phyloP scores from a whole-genome alignment of 345 rosid genomes.

The Eucalyptus guilfoylei region DNA sequence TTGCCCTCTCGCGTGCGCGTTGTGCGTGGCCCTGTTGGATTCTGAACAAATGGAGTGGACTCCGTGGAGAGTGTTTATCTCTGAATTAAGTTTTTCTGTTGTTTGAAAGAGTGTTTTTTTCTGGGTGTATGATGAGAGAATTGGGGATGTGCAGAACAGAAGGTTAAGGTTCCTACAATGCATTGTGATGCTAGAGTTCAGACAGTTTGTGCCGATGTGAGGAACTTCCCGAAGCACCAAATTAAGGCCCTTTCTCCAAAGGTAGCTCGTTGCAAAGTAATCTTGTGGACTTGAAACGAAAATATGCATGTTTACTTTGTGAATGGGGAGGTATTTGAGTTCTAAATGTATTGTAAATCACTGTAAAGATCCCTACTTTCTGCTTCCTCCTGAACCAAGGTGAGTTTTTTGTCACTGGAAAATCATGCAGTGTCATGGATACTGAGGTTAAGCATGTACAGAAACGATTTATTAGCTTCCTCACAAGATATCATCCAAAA shows the following conservation, averaged over 20 bases:
- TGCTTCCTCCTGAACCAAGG: not conserved
- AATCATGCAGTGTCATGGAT: not conserved
- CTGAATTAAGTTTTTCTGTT: not conserved
- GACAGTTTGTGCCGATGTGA: constrained; percentile 69
- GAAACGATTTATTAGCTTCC: not conserved
- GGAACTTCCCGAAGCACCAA: constrained; percentile 45
- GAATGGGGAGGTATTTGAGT: not conserved
- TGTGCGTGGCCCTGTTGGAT: not conserved
- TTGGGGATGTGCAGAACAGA: constrained; percentile 62
- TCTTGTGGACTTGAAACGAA: not conserved
- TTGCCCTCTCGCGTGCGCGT: not conserved
- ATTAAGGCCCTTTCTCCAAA: constrained; percentile 58
- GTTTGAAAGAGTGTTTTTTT: not conserved
- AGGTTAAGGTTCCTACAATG: constrained; percentile 80
- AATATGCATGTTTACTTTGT: not conserved
- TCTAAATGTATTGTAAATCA: not conserved
- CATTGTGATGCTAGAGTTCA: constrained; percentile 77
- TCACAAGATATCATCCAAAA: not conserved
- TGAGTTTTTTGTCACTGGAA: not conserved
- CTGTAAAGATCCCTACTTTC: not conserved
- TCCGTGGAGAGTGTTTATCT: not conserved
- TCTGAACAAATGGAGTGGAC: not conserved
- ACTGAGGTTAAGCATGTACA: not conserved
- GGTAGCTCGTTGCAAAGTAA: constrained; percentile 21
- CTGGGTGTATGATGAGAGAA: not conserved